phyloP scores from a whole-genome alignment of 768 basidiomycete species.

The Auricularia sp. region DNA sequence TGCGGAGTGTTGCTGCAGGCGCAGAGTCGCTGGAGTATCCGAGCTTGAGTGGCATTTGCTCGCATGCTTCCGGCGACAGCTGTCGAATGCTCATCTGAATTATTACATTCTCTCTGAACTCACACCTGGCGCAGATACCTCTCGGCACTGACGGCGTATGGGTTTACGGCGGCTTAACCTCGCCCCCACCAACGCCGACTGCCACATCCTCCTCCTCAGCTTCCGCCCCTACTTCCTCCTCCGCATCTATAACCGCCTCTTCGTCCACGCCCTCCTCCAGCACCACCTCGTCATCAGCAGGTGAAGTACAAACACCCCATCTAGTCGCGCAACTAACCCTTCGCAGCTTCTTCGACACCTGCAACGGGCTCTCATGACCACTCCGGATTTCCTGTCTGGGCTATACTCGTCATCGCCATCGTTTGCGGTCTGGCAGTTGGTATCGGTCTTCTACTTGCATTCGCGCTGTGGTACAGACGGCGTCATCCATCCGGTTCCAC shows the following conservation, averaged over 20 bases:
- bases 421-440: neutral
- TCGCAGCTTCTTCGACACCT: neutral
- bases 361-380: neutral
- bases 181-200: slow-evolving; percentile 38
- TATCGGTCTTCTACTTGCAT: neutral
- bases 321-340: neutral
- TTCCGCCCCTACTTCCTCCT: slow-evolving; percentile 1
- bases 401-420: neutral
- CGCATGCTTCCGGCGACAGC: neutral
- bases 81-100: neutral
- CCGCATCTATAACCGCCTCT: neutral
- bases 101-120: neutral
- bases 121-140: slow-evolving; percentile 48
- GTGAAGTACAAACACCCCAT: neutral
- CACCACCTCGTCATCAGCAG: neutral
- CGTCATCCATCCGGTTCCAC: neutral
- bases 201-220: slow-evolving; percentile 11
- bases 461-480: neutral
- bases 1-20: too few species aligned
- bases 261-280: neutral
- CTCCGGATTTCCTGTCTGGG: neutral
- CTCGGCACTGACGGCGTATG: slow-evolving; percentile 51
- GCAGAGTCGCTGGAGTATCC: too few species aligned
- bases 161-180: slow-evolving; percentile 65
- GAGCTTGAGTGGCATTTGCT: neutral